Conservation (phyloP, 192 early-diverging fungal species). For the Coemansia guatemalensis region DNA sequence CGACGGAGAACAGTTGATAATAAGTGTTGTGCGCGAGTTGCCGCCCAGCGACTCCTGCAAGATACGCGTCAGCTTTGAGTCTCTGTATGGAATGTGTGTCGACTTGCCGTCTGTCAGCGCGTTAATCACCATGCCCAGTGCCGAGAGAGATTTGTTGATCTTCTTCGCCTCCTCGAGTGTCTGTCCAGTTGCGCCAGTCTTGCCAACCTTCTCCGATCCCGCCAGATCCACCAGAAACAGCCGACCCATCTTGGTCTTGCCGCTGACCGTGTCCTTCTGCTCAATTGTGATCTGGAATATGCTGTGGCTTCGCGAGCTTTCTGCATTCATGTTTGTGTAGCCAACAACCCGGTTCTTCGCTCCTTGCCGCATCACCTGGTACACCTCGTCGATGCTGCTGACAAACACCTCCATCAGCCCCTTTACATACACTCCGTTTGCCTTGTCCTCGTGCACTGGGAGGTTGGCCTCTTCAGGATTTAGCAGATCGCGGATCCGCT, state of each 20-base stretch:
- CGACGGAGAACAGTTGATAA: constrained; percentile 98
- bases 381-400: constrained; percentile 90
- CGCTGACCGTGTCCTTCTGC: constrained; percentile 89
- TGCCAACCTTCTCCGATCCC: constrained; percentile 96
- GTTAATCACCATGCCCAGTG: constrained; percentile 99
- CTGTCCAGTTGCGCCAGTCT: constrained; percentile 98
- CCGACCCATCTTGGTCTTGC: constrained; percentile 87
- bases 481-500: constrained; percentile 94
- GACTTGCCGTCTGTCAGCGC: constrained; percentile 98
- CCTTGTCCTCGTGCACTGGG: constrained; percentile 97
- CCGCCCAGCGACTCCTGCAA: constrained; percentile 99
- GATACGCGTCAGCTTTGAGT: constrained; percentile 98
- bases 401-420: constrained; percentile 98
- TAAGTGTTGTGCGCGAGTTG: constrained; percentile 98
- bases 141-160: constrained; percentile 98
- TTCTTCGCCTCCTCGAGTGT: constrained; percentile 99
- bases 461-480: constrained; percentile 83
- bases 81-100: constrained; percentile 96
- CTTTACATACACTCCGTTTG: constrained; percentile 96
- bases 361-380: constrained; percentile 96
- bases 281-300: constrained; percentile 96
- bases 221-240: constrained; percentile 98
- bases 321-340: constrained; percentile 98
- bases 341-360: constrained; percentile 84
- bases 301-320: constrained; percentile 96